Base-by-base conservation (phyloP, 2,329 filamentous ascomycete genomes). In the Paracoccidioides lutzii region DNA sequence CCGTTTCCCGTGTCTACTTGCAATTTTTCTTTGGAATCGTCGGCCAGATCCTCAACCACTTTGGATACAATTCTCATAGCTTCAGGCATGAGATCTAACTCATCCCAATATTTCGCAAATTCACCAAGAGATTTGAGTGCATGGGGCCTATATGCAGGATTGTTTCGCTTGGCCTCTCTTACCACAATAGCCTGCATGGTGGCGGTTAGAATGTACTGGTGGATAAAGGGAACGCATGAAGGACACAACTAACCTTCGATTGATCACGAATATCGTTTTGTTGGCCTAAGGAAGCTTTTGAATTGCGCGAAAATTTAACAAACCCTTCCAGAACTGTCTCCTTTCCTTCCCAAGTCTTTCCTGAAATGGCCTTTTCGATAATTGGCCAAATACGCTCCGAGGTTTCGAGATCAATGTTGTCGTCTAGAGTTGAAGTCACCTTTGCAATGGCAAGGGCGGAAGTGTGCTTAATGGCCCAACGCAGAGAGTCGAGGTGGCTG, bases 301-400 rank as follows among this genome's bases (percentile, higher is more conserved):
- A 81, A 59, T 83, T 81, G 63, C 81, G 78, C 0, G 87, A 82
- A 63, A 97, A 93, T 57, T 82, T 80, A 3, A 89, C 85, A 68
- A 93, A 89, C 5, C 87, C 84, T 45, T 83, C 78, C 2, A 97
- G 76, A 37, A 98, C 81, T 61, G 82, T 83, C 71, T 96, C 90
- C 67, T 98, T 98, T 28, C 89, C 89, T 0, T 86, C 80, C 77
- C 95, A 98, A 0, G 90, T 95, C 76, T 96, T 97, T 10, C 95
- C 82, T 2, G 82, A 81, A 43, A 97, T 73, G 1, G 88, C 83
- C 65, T 86, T 88, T 60, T 96, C 88, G 50, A 95, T 77, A 1
- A 85, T 80, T 0, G 88, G 88, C 91, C 91, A 98, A 28, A 96
- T 75, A 14, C 74, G 73, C 61, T 78, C 75, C 15, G 87, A 76